A percentile compares a stretch with the other conserved stretches of the same genome.
Conservation (phyloP, 2,329 filamentous ascomycete species). For the Trichoderma koningiopsis region DNA sequence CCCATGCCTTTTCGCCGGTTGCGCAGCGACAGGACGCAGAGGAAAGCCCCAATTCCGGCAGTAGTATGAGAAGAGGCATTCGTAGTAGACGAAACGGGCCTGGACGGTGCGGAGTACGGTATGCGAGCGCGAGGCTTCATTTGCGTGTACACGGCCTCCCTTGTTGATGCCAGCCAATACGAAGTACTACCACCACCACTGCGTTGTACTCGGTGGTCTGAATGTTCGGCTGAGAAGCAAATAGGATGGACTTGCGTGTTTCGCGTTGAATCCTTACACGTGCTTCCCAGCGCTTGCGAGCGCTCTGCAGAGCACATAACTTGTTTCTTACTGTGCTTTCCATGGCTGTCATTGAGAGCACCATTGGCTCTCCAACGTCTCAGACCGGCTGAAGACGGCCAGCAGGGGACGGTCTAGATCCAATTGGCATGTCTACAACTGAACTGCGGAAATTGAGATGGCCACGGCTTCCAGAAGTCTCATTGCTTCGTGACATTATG, state of each 20-base stretch:
- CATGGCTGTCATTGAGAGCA: background rate
- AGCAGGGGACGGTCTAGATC: background rate
- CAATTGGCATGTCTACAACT: background rate
- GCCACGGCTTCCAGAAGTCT: background rate
- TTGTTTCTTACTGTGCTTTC: background rate
- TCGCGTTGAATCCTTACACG: background rate
- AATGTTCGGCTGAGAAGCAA: background rate
- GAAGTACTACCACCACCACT: background rate
- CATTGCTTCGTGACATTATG: background rate
- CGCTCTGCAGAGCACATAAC: background rate
- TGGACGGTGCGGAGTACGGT: constrained; percentile 12
- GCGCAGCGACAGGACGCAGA: constrained; percentile 1
- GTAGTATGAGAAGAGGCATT: background rate
- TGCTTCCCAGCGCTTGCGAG: background rate
- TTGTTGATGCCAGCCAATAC: background rate
- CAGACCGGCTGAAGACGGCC: constrained; percentile 11
- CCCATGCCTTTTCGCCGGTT: constrained; percentile 20
- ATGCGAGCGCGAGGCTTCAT: constrained; percentile 9
- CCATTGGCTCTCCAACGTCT: constrained; percentile 8
- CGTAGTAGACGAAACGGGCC: background rate
- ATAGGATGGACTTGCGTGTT: background rate
- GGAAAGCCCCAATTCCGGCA: constrained; percentile 15
- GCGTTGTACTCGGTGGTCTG: background rate
- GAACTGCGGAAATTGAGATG: constrained; percentile 4
- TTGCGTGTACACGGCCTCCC: background rate